Base-by-base conservation (phyloP, 1,284 basidiomycete genomes). In the Apiotrichum gamsii region DNA sequence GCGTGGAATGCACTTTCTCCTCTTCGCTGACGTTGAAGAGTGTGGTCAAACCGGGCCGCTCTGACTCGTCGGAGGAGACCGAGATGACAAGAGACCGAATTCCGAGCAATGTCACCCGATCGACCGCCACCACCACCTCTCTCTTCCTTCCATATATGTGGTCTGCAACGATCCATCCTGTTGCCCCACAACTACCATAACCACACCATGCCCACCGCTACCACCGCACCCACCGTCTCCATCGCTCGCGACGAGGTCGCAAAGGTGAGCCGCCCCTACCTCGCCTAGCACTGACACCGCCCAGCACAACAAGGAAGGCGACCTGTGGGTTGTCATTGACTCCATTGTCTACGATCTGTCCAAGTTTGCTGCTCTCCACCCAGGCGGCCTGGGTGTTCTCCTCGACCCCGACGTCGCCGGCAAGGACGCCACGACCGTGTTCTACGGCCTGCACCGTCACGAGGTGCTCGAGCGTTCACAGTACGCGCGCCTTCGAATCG, bases 311-410 rank as follows among this genome's bases (percentile, higher is more conserved):
- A 82, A 79, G 61, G 77, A 80, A 53, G 84, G 81, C 25, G 81
- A 87, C 67, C 67, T 89, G 52, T 90, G 88, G 87, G 73, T 90
- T 57, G 79, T 89, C 49, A 77, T 93, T 56, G 87, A 91, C 67
- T 78, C 82, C n/a, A 84, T 81, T 59, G 86, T 91, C 14, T 90
- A 84, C 70, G 83, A 89, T 66, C 73, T 90, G 20, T 81, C 82
- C 44, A 82, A 81, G 57, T 94, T 93, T 69, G 79, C 77, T 43
- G 76, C 75, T 43, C 75, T 90, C 56, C 90, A 93, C 65, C 90
- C 90, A 0, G 89, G 90, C 37, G 90, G 90, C 9, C 63, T 78
- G 0, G 77, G 80, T 4, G 87, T 88, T n/a, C 76, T 93, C n/a
- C 65, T 82, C 23, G 84, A 87, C 55, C 74, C 76, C 31, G 84